Evolutionary conservation across 2,329 filamentous ascomycete genomes (phyloP).

Genomic region (Stagonosporopsis rhizophila): DNA sequence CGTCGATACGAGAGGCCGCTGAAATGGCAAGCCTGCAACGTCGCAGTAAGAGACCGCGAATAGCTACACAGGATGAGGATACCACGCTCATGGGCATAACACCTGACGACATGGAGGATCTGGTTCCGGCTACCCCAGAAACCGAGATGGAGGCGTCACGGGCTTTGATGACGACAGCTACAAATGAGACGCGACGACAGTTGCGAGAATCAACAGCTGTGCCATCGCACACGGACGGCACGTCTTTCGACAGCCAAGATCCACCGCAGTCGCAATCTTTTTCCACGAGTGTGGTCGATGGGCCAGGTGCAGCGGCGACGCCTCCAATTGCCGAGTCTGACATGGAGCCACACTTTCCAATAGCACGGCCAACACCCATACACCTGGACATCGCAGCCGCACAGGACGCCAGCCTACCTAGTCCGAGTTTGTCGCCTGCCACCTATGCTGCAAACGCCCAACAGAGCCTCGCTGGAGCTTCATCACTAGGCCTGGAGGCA

Average conservation of each 20-base stretch:
- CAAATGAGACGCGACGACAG: constrained; percentile 31
- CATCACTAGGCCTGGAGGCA: constrained; percentile 32
- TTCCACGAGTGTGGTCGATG: constrained; percentile 39
- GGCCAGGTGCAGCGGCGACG: constrained; percentile 69
- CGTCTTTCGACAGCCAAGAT: constrained; percentile 22
- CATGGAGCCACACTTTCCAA: constrained; percentile 63
- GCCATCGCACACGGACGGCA: constrained; percentile 28
- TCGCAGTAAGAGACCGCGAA: constrained; percentile 58
- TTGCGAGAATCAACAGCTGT: constrained; percentile 36
- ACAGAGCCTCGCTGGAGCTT: constrained; percentile 41
- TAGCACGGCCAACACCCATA: constrained; percentile 45
- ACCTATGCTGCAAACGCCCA: constrained; percentile 75
- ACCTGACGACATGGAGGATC: constrained; percentile 44
- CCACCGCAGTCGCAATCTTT: constrained; percentile 32
- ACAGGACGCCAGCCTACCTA: constrained; percentile 91
- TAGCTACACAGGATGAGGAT: constrained; percentile 33
- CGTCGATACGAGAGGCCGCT: constrained; percentile 62
- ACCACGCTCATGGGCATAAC: constrained; percentile 32
- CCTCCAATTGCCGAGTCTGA: constrained; percentile 79
- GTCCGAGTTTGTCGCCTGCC: constrained; percentile 88
- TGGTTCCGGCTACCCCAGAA: constrained; percentile 48
- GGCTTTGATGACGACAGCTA: constrained; percentile 31
- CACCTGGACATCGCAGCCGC: constrained; percentile 73
- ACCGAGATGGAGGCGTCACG: constrained; percentile 41
- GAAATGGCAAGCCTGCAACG: constrained; percentile 59